phyloP scores from a whole-genome alignment of 1,139 yeast genomes.

The Debaryomycetaceae sp. region DNA sequence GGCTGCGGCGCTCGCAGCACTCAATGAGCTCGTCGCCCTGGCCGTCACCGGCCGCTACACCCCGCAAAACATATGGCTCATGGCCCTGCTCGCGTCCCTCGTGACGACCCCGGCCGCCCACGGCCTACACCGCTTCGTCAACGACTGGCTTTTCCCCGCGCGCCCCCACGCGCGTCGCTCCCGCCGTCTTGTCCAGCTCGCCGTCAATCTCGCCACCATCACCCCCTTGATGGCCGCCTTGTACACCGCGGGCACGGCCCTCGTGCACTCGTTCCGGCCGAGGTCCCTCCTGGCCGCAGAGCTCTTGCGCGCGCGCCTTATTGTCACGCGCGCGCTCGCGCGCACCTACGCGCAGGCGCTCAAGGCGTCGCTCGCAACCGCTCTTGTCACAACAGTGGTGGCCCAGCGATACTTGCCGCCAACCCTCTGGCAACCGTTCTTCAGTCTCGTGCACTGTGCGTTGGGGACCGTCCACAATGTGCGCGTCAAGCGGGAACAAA shows the following conservation, averaged over 20 bases:
- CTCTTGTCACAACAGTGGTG: slow-evolving; percentile 48
- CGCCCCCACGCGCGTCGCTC: slow-evolving; percentile 22
- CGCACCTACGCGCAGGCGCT: slow-evolving; percentile 47
- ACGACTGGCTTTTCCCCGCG: slow-evolving; percentile 26
- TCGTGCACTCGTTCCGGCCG: slow-evolving; percentile 26
- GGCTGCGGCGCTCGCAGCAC: slow-evolving; percentile 43
- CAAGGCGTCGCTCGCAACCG: slow-evolving; percentile 53
- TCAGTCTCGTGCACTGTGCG: slow-evolving; percentile 60
- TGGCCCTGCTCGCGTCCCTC: slow-evolving; percentile 64
- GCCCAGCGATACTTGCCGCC: slow-evolving; percentile 73
- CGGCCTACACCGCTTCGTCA: slow-evolving; percentile 38
- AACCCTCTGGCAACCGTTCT: slow-evolving; percentile 78
- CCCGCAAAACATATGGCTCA: slow-evolving; percentile 21
- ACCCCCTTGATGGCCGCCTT: slow-evolving; percentile 53
- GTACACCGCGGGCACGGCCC: slow-evolving; percentile 45
- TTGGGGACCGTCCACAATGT: slow-evolving; percentile 74
- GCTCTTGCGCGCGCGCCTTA: slow-evolving; percentile 8
- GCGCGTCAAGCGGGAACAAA: slow-evolving; percentile 38
- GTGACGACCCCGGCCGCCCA: slow-evolving; percentile 72
- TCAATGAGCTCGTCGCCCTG: slow-evolving; percentile 52
- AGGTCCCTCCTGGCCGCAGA: slow-evolving; percentile 11
- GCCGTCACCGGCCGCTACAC: slow-evolving; percentile 21
- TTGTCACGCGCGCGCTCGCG: slow-evolving; percentile 29
- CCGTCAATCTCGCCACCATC: slow-evolving; percentile 48
- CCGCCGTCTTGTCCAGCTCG: slow-evolving; percentile 47